Conservation (phyloP, 2,329 filamentous ascomycete species). For the Clathrospora elynae region DNA sequence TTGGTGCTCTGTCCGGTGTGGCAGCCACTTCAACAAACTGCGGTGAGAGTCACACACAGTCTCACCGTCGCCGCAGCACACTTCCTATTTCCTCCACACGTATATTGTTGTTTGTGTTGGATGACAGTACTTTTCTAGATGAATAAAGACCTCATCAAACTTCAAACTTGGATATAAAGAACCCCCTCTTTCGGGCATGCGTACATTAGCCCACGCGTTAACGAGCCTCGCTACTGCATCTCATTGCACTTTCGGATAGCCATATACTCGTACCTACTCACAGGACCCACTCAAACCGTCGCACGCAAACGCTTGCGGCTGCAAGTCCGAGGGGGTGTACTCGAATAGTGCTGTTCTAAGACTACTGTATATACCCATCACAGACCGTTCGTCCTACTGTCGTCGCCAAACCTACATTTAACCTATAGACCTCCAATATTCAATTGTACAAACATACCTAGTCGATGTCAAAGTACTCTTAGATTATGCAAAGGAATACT, state of each 20-base stretch:
- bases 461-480: no score
- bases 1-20: slow-evolving; percentile 24
- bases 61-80: slow-evolving; percentile 18
- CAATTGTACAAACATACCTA: no score
- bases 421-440: no score
- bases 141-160: slow-evolving; percentile 5
- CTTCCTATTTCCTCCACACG: not conserved
- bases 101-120: no score
- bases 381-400: no score
- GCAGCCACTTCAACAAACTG: slow-evolving; percentile 31
- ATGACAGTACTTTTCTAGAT: no score
- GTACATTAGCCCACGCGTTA: slow-evolving; percentile 32
- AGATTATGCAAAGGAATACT: no score
- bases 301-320: no score
- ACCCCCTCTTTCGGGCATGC: slow-evolving; percentile 32
- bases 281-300: slow-evolving; percentile 16
- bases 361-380: no score
- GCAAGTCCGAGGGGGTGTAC: no score
- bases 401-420: no score
- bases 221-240: slow-evolving; percentile 30
- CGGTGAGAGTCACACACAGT: slow-evolving; percentile 33
- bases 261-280: slow-evolving; percentile 26
- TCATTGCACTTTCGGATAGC: slow-evolving; percentile 26
- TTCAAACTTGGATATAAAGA: slow-evolving; percentile 7
- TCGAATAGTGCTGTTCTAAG: no score